Base-by-base conservation (phyloP, 805 yeast species). In the Schwanniomyces vanrijiae region DNA sequence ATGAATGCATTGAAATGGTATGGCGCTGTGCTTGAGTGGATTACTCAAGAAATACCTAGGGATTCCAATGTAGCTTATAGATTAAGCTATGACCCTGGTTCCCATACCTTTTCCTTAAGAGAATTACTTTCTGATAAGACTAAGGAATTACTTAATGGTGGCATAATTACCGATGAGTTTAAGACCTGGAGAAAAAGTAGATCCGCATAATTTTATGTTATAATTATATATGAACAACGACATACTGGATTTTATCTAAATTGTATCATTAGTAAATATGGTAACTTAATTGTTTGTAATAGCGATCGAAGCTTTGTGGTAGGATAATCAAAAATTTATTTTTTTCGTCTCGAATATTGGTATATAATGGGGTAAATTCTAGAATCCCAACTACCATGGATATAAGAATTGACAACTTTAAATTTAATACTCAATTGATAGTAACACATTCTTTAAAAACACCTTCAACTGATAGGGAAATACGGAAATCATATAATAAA, bases 11-110 rank as follows among this genome's bases (percentile, higher is more conserved):
- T 92, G 43, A 88, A 84, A 56, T 94, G 95, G 82, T 88, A 89
- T 64, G 92, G 92, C 3, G 90, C 94, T 0, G 77, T 86, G 16
- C 71, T 89, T 45, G 89, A 88, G 47, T 90, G 96, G 96, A 61
- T 92, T 28, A 71, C 71, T 37, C 75, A 74, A 19, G 59, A 54
- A 40, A 51, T 73, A 16, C 85, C 88, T 10, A 69, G 73, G 24
- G 80, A 79, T 37, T 68, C 61, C 42, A 82, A 82, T 48, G 77
- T 69, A 40, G 77, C 80, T 1, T 81, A 78, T 73, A 70, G 76
- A 46, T 66, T 83, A 49, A 73, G 76, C n/a, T 88, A 77, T 58
- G 82, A 80, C 53, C 77, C 85, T 1, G 67, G 71, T 7, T 76
- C 79, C 25, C 76, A 79, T 45, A 72, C 82, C 19, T 76, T 86